phyloP scores from a whole-genome alignment of 768 basidiomycete species.

The Russula compacta region DNA sequence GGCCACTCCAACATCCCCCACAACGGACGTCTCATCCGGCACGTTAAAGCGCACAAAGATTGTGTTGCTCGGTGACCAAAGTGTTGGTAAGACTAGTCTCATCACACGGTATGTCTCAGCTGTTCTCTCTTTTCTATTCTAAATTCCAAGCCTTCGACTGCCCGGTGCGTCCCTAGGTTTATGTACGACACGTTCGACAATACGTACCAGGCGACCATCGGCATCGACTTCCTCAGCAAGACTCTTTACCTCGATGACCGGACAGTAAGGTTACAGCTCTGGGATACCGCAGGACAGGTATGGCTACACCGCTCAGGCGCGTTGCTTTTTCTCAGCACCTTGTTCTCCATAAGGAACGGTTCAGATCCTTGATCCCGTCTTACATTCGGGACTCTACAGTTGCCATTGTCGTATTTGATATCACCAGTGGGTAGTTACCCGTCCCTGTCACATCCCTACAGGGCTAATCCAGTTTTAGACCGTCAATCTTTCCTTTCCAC shows the following conservation, averaged over 20 bases:
- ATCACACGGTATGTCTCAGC: constrained; percentile 70
- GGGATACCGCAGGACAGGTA: constrained; percentile 97
- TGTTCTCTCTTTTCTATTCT: background rate
- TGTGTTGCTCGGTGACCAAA: constrained; percentile 92
- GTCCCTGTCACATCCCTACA: background rate
- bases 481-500: constrained; percentile 98
- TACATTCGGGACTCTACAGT: constrained; percentile 99
- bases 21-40: constrained; percentile 77
- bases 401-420: constrained; percentile 98
- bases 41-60: constrained; percentile 95
- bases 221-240: constrained; percentile 99
- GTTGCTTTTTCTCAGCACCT: background rate
- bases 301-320: constrained; percentile 17
- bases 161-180: constrained; percentile 41
- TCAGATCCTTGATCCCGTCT: constrained; percentile 93
- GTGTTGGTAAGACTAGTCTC: constrained; percentile 96
- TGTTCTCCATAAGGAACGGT: constrained; percentile 63
- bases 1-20: constrained; percentile 55
- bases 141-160: constrained; percentile 4
- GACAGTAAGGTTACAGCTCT: constrained; percentile 93
- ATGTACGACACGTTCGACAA: constrained; percentile 99
- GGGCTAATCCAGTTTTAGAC: constrained; percentile 39
- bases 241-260: constrained; percentile 99
- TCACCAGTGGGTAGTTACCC: constrained; percentile 69
- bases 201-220: constrained; percentile 95